Conservation (phyloP, 345 rosid species). For the Physaria fendleri region DNA sequence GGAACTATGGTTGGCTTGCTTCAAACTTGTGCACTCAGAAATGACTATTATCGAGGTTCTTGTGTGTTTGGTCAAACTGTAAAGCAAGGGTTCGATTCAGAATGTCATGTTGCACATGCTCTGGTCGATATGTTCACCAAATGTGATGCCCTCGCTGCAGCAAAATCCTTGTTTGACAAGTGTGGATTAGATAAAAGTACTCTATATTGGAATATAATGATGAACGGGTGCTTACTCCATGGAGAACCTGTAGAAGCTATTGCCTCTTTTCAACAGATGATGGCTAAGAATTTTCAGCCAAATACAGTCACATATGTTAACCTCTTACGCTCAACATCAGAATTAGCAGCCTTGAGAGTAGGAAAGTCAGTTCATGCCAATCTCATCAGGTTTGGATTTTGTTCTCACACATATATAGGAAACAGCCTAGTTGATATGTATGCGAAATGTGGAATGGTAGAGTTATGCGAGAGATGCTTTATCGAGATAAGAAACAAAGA, state of each 20-base stretch:
- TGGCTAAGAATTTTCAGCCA: conserved; percentile 34
- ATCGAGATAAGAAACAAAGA: conserved; percentile 41
- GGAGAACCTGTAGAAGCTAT: conserved; percentile 49
- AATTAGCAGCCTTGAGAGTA: conserved; percentile 34
- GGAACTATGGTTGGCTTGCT: conserved; percentile 56
- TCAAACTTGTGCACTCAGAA: conserved; percentile 38
- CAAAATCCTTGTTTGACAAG: conserved; percentile 37
- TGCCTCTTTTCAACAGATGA: conserved; percentile 42
- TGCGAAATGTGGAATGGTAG: conserved; percentile 55
- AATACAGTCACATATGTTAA: conserved; percentile 40
- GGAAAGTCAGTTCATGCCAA: conserved; percentile 50
- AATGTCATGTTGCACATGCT: conserved; percentile 42
- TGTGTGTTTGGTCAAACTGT: conserved; percentile 37
- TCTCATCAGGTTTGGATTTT: conserved; percentile 38
- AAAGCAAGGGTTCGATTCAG: conserved; percentile 45
- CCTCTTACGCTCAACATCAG: conserved; percentile 45
- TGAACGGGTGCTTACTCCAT: conserved; percentile 44
- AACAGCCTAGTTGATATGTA: conserved; percentile 62
- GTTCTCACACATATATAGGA: conserved; percentile 28
- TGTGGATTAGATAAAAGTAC: conserved; percentile 32
- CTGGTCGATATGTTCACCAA: conserved; percentile 53
- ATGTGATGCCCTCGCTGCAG: conserved; percentile 41
- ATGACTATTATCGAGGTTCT: conserved; percentile 38
- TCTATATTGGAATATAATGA: conserved; percentile 58
- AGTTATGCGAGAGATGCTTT: conserved; percentile 35